A percentile compares a stretch with the other conserved stretches of the same genome.
phyloP scores from a whole-genome alignment of 129 eudicot genomes.

The Chrysanthemum seticuspe region DNA sequence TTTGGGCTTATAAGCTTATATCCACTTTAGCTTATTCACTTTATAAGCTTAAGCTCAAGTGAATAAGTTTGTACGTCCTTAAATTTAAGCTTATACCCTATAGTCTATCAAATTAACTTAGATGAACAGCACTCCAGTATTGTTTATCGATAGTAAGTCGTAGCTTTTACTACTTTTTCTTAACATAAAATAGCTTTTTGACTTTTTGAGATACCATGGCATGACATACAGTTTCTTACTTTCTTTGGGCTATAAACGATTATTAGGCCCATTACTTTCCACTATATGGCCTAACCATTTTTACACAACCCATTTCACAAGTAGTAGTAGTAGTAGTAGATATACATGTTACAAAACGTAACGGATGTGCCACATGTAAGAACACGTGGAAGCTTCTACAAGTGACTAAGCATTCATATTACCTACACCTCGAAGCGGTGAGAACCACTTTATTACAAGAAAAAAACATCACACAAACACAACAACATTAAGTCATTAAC shows the following conservation, averaged over 20 bases:
- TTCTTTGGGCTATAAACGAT: too few species aligned
- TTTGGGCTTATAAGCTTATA: neutral
- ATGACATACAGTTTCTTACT: too few species aligned
- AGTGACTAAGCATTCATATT: slow-evolving; percentile 26
- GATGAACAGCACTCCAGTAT: too few species aligned
- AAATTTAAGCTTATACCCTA: too few species aligned
- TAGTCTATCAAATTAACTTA: too few species aligned
- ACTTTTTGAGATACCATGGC: too few species aligned
- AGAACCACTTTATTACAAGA: neutral
- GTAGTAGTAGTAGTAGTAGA: neutral
- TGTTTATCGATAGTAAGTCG: too few species aligned
- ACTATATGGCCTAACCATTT: neutral
- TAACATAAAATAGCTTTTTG: neutral
- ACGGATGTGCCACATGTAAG: neutral
- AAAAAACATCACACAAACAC: neutral
- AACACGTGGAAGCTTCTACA: slow-evolving; percentile 20
- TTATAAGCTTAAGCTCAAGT: too few species aligned
- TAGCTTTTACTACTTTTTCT: too few species aligned
- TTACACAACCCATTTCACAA: neutral
- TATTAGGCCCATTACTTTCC: neutral
- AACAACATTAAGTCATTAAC: neutral
- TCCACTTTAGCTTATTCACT: too few species aligned
- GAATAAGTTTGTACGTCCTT: too few species aligned
- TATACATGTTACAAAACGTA: slow-evolving; percentile 11
- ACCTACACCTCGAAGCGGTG: slow-evolving; percentile 32